These are phyloP conservation scores for Terfezia boudieri DNA, from an alignment of 495 filamentous ascomycete species.

Conservation along the genomic window DNA sequence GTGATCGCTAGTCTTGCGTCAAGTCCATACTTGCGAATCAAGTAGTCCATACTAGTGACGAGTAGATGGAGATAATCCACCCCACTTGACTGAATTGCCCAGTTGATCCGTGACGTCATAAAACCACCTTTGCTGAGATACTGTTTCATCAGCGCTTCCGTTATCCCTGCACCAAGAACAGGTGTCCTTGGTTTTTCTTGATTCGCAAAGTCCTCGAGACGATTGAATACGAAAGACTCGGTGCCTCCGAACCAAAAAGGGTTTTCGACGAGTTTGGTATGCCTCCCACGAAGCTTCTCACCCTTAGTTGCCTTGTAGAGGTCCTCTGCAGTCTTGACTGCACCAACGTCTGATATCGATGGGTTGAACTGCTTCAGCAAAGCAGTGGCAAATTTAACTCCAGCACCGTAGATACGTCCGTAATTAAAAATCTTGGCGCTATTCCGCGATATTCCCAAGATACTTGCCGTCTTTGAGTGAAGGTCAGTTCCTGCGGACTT, in stretches of 20 bases:
- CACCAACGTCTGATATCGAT: conserved; percentile 48
- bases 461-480: conserved; percentile 80
- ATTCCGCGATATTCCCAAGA: conserved; percentile 79
- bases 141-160: conserved; percentile 71
- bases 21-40: conserved; percentile 68
- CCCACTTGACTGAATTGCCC: conserved; percentile 93
- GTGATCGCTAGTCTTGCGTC: conserved; percentile 71
- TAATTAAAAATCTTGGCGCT: conserved; percentile 98
- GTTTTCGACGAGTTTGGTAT: conserved; percentile 42
- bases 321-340: conserved; percentile 47
- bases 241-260: conserved; percentile 93
- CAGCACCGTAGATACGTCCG: conserved; percentile 91
- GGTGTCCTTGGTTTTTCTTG: conserved; percentile 81
- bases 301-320: conserved; percentile 85
- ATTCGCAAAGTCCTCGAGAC: conserved; percentile 88
- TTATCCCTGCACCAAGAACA: conserved; percentile 89
- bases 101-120: conserved; percentile 93
- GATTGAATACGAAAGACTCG: conserved; percentile 95
- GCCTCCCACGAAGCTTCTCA: conserved; percentile 69
- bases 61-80: conserved; percentile 95
- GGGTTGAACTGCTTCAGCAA: conserved; percentile 88
- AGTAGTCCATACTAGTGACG: conserved; percentile 84
- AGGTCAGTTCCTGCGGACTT: conserved; percentile 85
- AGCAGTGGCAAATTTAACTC: conserved; percentile 75
- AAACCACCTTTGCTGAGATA: conserved; percentile 78